Conservation (phyloP, 2,329 filamentous ascomycete species). For the Parastagonospora avenae region DNA sequence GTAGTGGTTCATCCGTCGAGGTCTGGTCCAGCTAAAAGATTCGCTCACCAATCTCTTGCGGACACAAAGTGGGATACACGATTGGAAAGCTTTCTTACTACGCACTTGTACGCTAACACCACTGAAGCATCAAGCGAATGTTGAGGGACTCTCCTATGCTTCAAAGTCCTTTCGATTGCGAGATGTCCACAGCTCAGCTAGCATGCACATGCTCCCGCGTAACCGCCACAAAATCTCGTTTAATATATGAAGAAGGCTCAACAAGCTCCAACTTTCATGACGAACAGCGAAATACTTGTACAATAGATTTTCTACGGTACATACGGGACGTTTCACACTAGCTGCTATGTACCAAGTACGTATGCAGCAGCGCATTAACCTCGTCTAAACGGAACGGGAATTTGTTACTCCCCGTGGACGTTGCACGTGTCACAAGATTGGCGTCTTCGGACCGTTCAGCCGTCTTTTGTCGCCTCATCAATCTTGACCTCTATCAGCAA, state of each 20-base stretch:
- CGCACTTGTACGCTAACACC: too few species aligned
- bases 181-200: background rate
- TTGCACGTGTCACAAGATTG: conserved; percentile 4
- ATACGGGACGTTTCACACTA: conserved; percentile 7
- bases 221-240: background rate
- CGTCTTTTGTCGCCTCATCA: conserved; percentile 27
- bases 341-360: background rate
- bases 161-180: too few species aligned
- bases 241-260: background rate
- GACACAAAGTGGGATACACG: background rate
- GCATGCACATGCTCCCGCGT: conserved; percentile 9
- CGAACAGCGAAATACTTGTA: background rate
- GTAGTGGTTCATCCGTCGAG: too few species aligned
- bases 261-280: background rate
- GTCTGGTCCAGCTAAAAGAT: too few species aligned
- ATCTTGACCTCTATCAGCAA: conserved; percentile 20
- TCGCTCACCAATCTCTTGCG: background rate
- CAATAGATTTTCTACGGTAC: background rate
- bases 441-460: conserved; percentile 35
- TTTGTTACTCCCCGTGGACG: conserved; percentile 9
- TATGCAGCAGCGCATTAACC: conserved; percentile 8
- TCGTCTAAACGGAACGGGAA: conserved; percentile 19
- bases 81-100: too few species aligned
- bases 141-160: too few species aligned
- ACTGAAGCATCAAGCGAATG: too few species aligned